Conservation (phyloP, 768 basidiomycete species). For the Mycena vitilis region DNA sequence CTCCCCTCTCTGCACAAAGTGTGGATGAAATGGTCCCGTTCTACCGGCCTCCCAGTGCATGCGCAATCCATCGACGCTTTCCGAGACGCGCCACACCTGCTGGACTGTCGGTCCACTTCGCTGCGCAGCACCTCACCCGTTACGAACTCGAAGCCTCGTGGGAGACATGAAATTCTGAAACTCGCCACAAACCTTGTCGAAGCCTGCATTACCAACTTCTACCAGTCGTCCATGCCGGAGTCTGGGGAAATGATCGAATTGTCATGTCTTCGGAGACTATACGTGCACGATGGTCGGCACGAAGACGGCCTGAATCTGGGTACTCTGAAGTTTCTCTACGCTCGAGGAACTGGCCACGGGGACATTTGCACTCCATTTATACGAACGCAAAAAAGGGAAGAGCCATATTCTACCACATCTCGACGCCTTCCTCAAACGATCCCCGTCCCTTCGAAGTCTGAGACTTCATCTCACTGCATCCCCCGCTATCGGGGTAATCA, state of each 20-base stretch:
- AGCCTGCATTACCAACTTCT: neutral
- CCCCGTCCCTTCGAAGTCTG: slow-evolving; percentile 1
- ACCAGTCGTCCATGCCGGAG: neutral
- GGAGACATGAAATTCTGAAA: slow-evolving; percentile 3
- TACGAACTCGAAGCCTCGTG: slow-evolving; percentile 12
- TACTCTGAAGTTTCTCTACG: neutral
- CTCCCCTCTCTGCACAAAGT: neutral
- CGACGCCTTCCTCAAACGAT: neutral
- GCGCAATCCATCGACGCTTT: slow-evolving; percentile 5
- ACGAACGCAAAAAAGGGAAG: neutral
- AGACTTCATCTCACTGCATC: neutral
- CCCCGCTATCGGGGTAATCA: neutral
- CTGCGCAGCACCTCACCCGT: slow-evolving; percentile 5
- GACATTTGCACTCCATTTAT: neutral
- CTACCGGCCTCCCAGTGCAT: neutral
- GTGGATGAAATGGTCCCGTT: slow-evolving; percentile 1
- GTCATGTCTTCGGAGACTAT: neutral
- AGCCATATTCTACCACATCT: neutral
- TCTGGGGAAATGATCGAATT: neutral
- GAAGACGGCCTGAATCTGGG: no score
- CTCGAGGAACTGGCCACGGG: neutral
- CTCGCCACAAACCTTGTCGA: slow-evolving; percentile 8
- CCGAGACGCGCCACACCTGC: neutral
- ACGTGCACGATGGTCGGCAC: neutral
- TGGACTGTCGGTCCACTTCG: neutral